Percentiles rank a stretch among this genome's conserved stretches.
Evolutionary conservation across 805 yeast genomes (phyloP).

Genomic region (Metschnikowia peoriensis): DNA sequence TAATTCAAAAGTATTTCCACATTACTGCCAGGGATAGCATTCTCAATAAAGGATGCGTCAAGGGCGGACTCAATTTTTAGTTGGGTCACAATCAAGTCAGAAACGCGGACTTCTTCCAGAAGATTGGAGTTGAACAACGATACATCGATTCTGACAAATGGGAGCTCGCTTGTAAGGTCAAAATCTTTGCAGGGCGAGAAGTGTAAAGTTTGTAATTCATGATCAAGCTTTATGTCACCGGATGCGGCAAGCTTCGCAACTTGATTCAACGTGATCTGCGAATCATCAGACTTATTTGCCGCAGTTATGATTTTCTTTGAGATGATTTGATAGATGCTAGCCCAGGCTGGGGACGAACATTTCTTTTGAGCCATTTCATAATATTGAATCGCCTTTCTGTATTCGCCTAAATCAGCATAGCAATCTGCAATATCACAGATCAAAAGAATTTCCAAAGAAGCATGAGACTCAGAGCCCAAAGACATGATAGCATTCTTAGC

Average conservation of each 20-base stretch:
- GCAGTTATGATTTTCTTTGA: conserved; percentile 1
- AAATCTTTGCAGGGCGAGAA: not conserved
- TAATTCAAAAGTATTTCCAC: not conserved
- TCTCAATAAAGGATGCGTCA: not conserved
- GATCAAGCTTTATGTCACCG: not conserved
- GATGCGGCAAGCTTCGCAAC: conserved; percentile 3
- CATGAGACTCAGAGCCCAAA: not conserved
- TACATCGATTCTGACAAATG: not conserved
- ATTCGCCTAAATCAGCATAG: conserved; percentile 22
- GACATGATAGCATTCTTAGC: not conserved
- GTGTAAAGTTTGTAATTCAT: not conserved
- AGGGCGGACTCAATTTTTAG: not conserved
- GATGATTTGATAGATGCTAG: conserved; percentile 10
- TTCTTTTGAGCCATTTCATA: conserved; percentile 12
- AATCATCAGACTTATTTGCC: not conserved
- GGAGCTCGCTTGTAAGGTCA: not conserved
- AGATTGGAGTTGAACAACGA: not conserved
- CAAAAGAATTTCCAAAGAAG: conserved; percentile 25
- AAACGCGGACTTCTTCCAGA: conserved; percentile 4
- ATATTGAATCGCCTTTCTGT: conserved; percentile 20
- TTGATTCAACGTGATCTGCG: not conserved
- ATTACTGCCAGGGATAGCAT: not conserved
- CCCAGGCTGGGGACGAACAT: not conserved
- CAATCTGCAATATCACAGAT: conserved; percentile 54
- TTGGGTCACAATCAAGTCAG: conserved; percentile 4